Conservation (phyloP, 805 yeast species). For the Ogataea pilisensis region DNA sequence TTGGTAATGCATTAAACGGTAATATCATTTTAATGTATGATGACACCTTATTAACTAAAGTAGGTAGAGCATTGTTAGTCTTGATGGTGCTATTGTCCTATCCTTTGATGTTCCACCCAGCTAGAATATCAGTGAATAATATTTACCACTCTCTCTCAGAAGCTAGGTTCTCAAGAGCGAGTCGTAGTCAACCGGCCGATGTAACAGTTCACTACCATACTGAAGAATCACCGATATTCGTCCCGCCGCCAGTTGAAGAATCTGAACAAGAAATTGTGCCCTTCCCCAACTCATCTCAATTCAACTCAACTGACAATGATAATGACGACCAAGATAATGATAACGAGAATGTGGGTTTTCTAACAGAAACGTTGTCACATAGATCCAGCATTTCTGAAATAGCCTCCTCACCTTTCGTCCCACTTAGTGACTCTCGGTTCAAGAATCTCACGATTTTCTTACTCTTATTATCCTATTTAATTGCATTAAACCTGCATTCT, state of each 20-base stretch:
- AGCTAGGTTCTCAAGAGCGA: background rate
- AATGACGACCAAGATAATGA: background rate
- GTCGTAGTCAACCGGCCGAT: background rate
- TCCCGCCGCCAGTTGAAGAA: background rate
- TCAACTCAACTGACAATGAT: background rate
- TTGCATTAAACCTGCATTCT: slow-evolving; percentile 57
- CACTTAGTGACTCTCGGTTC: slow-evolving; percentile 44
- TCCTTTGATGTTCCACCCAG: slow-evolving; percentile 80
- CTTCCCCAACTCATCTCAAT: background rate
- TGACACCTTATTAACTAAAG: slow-evolving; percentile 40
- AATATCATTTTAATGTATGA: slow-evolving; percentile 70
- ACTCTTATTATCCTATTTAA: slow-evolving; percentile 43
- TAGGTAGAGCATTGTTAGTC: slow-evolving; percentile 61
- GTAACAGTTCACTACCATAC: background rate
- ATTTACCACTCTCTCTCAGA: slow-evolving; percentile 43
- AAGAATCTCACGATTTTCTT: slow-evolving; percentile 45
- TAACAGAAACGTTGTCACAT: background rate
- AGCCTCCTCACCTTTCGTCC: slow-evolving; percentile 31
- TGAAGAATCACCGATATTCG: background rate
- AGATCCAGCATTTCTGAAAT: background rate
- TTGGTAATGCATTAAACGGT: slow-evolving; percentile 62
- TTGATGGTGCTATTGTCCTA: slow-evolving; percentile 72
- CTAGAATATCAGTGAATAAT: slow-evolving; percentile 69
- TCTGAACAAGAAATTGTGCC: no score
- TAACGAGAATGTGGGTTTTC: background rate